phyloP scores from a whole-genome alignment of 2,329 filamentous ascomycete species.

The Triangularia setosa region DNA sequence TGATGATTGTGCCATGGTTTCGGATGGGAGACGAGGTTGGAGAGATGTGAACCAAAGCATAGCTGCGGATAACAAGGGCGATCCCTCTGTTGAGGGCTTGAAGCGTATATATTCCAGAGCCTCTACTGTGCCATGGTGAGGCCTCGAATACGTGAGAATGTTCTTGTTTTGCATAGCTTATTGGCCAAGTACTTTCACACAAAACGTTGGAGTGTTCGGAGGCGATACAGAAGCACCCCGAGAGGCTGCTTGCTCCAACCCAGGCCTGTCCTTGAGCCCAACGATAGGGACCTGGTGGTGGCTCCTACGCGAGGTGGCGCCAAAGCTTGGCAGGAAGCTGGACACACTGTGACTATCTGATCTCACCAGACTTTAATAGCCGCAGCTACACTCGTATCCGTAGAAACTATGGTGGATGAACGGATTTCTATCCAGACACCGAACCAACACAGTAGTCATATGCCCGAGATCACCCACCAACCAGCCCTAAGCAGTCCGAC shows the following conservation, averaged over 20 bases:
- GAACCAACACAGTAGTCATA: not conserved
- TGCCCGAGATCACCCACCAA: not conserved
- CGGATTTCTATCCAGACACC: not conserved
- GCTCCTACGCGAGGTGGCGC: conserved; percentile 15
- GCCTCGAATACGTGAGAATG: not conserved
- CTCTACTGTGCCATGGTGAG: not conserved
- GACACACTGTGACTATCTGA: not conserved
- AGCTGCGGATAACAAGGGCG: not conserved
- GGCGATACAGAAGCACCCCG: not conserved
- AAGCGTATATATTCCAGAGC: not conserved
- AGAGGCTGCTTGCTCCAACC: not conserved
- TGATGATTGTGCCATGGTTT: not conserved
- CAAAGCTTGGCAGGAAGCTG: conserved; percentile 12
- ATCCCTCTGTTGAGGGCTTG: not conserved
- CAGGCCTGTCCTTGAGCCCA: conserved; percentile 17
- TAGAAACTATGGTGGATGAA: not conserved
- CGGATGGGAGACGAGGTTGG: not conserved
- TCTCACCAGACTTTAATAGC: not conserved
- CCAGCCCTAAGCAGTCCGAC: not conserved
- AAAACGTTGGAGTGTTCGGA: not conserved
- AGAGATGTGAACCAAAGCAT: not conserved
- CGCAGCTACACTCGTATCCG: not conserved
- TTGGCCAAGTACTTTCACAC: not conserved
- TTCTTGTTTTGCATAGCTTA: not conserved
- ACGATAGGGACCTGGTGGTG: conserved; percentile 17